Conservation (phyloP, 225 moss, liverwort and hornwort genomes). For the Anthoceros angustus region DNA sequence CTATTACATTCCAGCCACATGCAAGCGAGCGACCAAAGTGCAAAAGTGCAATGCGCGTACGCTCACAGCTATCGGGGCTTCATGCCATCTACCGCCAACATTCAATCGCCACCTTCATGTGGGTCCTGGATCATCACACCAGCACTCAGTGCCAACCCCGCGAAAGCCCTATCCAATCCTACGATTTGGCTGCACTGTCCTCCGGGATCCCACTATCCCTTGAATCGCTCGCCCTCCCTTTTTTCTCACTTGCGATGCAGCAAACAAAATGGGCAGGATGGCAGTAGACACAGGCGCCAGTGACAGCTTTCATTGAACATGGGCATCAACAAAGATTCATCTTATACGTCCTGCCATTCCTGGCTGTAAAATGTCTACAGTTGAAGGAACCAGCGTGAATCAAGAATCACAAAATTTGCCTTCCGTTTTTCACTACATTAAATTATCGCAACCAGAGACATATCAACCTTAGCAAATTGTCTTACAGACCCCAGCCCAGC, state of each 20-base stretch:
- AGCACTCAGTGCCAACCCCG: neutral
- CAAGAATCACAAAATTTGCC: slow-evolving; percentile 4
- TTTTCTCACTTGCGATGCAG: neutral
- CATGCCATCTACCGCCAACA: neutral
- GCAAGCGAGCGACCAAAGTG: neutral
- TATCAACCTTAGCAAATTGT: neutral
- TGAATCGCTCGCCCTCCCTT: neutral
- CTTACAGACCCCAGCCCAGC: neutral
- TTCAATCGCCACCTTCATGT: neutral
- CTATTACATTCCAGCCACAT: too few species aligned
- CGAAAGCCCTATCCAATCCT: too few species aligned
- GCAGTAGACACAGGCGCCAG: neutral
- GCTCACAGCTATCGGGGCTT: neutral
- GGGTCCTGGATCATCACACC: neutral
- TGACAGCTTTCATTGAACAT: neutral
- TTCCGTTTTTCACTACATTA: neutral
- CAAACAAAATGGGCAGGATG: neutral
- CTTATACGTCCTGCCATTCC: neutral
- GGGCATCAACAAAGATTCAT: too few species aligned
- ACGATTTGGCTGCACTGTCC: too few species aligned
- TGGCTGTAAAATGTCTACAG: neutral
- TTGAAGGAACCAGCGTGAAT: neutral
- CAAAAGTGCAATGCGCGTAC: neutral
- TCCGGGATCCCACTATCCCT: too few species aligned
- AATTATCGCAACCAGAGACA: neutral